These are phyloP conservation scores for Symbiodinium pilosum DNA, from an alignment of 73 alveolate species.

Conservation along the genomic window DNA sequence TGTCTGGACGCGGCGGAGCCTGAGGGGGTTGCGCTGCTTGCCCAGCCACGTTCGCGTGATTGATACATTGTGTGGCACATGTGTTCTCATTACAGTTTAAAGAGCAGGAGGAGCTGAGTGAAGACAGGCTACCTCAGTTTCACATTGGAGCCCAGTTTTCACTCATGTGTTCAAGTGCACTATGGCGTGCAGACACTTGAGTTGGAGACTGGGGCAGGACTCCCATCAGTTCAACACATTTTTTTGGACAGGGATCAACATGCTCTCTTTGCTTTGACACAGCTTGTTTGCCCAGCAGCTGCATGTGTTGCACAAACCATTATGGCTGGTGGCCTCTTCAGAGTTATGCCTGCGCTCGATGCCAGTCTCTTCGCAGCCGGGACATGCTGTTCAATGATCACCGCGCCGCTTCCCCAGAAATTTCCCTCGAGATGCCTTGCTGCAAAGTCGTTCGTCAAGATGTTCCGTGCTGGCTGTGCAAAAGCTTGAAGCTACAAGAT, in stretches of 20 bases:
- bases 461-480: too few species aligned
- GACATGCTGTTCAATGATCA: background rate
- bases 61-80: background rate
- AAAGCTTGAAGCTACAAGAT: too few species aligned
- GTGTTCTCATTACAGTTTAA: background rate
- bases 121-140: background rate
- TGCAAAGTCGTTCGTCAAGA: too few species aligned
- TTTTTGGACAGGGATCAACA: too few species aligned
- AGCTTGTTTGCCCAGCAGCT: too few species aligned
- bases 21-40: background rate
- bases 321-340: too few species aligned
- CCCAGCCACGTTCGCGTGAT: background rate
- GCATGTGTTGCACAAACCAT: too few species aligned
- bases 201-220: background rate
- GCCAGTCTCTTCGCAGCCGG: conserved; percentile 6
- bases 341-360: background rate
- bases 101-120: background rate
- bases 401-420: background rate
- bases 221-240: background rate
- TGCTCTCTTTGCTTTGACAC: too few species aligned
- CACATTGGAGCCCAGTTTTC: background rate
- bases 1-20: background rate
- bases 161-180: background rate
- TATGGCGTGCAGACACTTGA: background rate
- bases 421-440: too few species aligned